phyloP scores from a whole-genome alignment of 495 filamentous ascomycete genomes.

The Gamarada debralockiae region DNA sequence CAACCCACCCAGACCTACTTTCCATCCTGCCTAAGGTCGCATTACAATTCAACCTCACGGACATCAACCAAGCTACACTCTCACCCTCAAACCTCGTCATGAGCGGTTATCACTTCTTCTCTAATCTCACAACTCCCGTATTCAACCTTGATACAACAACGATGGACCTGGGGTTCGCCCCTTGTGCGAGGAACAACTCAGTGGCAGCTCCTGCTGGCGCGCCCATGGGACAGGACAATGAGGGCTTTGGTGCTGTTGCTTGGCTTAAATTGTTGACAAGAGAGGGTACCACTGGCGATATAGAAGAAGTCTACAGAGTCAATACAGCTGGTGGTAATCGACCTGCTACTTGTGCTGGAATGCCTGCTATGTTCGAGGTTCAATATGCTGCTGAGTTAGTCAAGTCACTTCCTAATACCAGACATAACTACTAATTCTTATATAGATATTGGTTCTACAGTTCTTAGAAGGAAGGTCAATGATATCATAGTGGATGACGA shows the following conservation, averaged over 20 bases:
- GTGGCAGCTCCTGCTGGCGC: conserved; percentile 56
- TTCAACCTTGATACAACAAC: conserved; percentile 65
- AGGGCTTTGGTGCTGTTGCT: conserved; percentile 60
- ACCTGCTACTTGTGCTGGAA: conserved; percentile 69
- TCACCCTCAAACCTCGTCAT: conserved; percentile 54
- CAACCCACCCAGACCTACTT: conserved; percentile 60
- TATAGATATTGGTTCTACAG: conserved; percentile 22
- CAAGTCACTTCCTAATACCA: not conserved
- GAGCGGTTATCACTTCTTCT: conserved; percentile 77
- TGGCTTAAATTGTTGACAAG: conserved; percentile 64
- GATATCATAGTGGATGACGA: too few species aligned
- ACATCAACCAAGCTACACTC: conserved; percentile 26
- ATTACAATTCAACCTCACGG: conserved; percentile 48
- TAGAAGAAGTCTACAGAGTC: conserved; percentile 79
- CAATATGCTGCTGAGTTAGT: conserved; percentile 82
- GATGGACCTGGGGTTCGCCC: conserved; percentile 55
- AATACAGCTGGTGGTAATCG: conserved; percentile 80
- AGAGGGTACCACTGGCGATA: conserved; percentile 50
- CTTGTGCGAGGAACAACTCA: conserved; percentile 52
- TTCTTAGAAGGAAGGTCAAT: too few species aligned
- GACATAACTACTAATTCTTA: too few species aligned
- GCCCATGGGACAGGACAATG: conserved; percentile 41
- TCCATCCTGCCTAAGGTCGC: conserved; percentile 47
- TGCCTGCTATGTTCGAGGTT: conserved; percentile 58
- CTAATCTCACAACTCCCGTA: conserved; percentile 61